Conservation (phyloP, 1,139 yeast genomes). For the Saccharomycopsis phalli region DNA sequence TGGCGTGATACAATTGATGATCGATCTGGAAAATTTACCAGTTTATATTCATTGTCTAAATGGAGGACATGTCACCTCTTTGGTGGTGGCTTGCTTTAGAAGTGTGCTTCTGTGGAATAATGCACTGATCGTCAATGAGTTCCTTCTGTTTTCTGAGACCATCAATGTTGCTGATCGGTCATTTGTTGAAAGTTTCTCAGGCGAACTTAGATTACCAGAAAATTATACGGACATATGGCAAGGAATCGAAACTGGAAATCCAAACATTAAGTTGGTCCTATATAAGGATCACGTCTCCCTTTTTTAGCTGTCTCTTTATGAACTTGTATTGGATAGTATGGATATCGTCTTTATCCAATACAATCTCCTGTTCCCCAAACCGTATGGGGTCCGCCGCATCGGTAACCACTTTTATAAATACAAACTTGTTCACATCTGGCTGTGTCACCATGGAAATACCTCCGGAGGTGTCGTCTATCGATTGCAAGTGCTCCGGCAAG, state of each 20-base stretch:
- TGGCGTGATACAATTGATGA: conserved; percentile 27
- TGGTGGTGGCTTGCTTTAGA: conserved; percentile 78
- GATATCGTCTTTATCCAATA: conserved; percentile 19
- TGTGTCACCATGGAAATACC: conserved; percentile 69
- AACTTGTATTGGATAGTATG: conserved; percentile 20
- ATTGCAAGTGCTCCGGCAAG: conserved; percentile 60
- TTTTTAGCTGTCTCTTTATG: conserved; percentile 14
- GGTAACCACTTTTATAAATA: conserved; percentile 53
- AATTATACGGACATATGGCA: conserved; percentile 15
- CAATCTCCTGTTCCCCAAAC: conserved; percentile 19
- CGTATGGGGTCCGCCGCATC: conserved; percentile 26
- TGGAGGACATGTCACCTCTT: conserved; percentile 81
- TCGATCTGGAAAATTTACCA: conserved; percentile 49
- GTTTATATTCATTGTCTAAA: conserved; percentile 78
- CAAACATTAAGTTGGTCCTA: neutral
- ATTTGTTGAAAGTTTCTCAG: conserved; percentile 74
- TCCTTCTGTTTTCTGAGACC: conserved; percentile 66
- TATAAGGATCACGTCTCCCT: conserved; percentile 37
- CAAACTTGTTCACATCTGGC: conserved; percentile 71
- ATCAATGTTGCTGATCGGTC: conserved; percentile 74
- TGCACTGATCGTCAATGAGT: conserved; percentile 81
- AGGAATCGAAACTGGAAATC: neutral
- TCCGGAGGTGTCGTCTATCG: conserved; percentile 70
- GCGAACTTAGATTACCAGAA: conserved; percentile 47
- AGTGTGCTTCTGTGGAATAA: conserved; percentile 84